phyloP scores from a whole-genome alignment of 441 rosid species.

The Corymbia citriodora region DNA sequence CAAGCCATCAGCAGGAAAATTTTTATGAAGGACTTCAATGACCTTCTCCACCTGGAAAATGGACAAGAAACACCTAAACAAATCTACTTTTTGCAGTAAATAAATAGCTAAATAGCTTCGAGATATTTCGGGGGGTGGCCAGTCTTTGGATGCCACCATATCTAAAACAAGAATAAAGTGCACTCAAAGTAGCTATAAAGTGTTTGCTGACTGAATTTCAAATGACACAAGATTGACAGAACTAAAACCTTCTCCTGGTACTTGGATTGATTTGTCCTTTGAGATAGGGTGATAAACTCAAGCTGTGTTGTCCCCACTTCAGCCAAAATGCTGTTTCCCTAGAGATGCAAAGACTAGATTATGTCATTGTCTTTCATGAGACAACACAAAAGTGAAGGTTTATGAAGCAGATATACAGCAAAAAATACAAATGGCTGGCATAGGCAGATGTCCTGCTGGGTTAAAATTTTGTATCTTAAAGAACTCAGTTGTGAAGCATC shows the following conservation, averaged over 20 bases:
- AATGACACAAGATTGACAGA: neutral
- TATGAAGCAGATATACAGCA: neutral
- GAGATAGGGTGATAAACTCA: neutral
- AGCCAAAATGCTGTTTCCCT: neutral
- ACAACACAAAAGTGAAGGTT: neutral
- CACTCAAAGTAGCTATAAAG: neutral
- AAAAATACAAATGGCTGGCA: neutral
- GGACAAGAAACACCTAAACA: neutral
- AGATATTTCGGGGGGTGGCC: neutral
- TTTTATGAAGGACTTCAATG: neutral
- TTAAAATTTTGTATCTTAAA: neutral
- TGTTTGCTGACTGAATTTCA: neutral
- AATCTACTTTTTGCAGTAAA: neutral
- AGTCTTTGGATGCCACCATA: neutral
- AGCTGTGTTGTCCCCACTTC: neutral
- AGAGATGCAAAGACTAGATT: neutral
- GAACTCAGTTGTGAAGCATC: neutral
- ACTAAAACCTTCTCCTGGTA: neutral
- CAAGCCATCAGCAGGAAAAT: neutral
- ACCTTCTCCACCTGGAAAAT: neutral
- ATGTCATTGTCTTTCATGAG: neutral
- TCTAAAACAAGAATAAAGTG: neutral
- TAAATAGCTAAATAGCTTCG: neutral
- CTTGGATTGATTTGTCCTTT: neutral
- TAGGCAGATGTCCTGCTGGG: neutral